Evolutionary conservation across 352 stramenopile species (phyloP).

Genomic region (Elongisporangium undulatum): DNA sequence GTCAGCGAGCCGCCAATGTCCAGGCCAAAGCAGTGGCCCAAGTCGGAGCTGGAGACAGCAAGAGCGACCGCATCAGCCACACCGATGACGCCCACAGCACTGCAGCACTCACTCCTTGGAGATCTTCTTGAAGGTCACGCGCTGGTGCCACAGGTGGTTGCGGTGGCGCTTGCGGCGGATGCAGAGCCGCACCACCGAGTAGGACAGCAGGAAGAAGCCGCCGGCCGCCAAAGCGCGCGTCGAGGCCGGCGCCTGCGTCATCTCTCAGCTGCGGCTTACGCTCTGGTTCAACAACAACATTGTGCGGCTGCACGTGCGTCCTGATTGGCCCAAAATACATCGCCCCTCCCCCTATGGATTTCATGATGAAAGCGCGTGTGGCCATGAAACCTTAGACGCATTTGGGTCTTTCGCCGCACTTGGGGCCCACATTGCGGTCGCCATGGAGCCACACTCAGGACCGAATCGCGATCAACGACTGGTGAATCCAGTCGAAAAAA

Average conservation of each 20-base stretch:
- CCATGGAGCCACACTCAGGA: neutral
- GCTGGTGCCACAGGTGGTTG: constrained; percentile 62
- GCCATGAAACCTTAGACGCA: neutral
- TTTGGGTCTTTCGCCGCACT: neutral
- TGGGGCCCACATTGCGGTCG: neutral
- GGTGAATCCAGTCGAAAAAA: neutral
- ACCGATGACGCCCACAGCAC: neutral
- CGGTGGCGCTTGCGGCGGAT: constrained; percentile 62
- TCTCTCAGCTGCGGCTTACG: neutral
- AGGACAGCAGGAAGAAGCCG: constrained; percentile 75
- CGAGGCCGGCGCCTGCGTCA: neutral
- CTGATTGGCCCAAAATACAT: constrained; percentile 5
- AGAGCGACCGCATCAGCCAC: neutral
- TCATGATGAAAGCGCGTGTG: constrained; percentile 1
- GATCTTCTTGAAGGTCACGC: constrained; percentile 83
- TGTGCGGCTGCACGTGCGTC: neutral
- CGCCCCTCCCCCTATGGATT: neutral
- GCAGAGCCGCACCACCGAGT: constrained; percentile 57
- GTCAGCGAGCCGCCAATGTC: constrained; percentile 90
- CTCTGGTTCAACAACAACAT: neutral
- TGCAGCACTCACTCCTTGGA: constrained; percentile 59
- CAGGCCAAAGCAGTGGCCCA: constrained; percentile 80
- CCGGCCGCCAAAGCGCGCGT: constrained; percentile 39
- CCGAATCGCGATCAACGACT: neutral
- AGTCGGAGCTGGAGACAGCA: constrained; percentile 51